Base-by-base conservation (phyloP, 257 asterid species). In the Cinchona pubescens region DNA sequence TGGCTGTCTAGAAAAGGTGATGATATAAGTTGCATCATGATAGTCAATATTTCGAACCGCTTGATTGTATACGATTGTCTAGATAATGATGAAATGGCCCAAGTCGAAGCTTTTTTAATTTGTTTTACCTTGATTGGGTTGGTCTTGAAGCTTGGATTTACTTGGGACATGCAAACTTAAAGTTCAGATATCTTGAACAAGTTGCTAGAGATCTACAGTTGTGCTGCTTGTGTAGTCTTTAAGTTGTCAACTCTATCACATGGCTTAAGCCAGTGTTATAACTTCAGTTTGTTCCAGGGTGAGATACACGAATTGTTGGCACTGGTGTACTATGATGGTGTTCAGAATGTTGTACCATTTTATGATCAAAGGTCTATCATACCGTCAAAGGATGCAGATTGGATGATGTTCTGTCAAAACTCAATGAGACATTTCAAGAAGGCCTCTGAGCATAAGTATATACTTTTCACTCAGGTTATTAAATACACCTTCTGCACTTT, bases 221-320 rank as follows among this genome's bases (percentile, higher is more conserved):
- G 48, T 71, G 40, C 75, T 42, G 45, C 59, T 46, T n/a, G 53
- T 40, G 25, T 11, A 37, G 42, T 46, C n/a, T 62, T n/a, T 75
- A 66, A 45, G 35, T 45, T 60, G 56, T 21, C 35, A 60, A 62
- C 76, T 49, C 7, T 61, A 30, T 62, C 32, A 30, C 32, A 35
- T 7, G 55, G 15, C 38, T 68, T 67, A 56, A 48, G 71, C 42
- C 65, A 48, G 56, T 48, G 65, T 53, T 55, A 48, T 81, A 21
- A 59, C 46, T 72, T 58, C 63, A 46, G 75, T 74, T 71, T 79
- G 80, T 84, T 88, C 71, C 92, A 94, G 98, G 97, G 92, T 23
- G 99, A 95, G 90, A 92, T 95, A 83, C 99, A 95, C 34, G 98
- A 92, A 89, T 80, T 92, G 82, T 83, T 95, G 88, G 99, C 99